Evolutionary conservation across 768 basidiomycete species (phyloP).

Genomic region (Tricholomella constricta): DNA sequence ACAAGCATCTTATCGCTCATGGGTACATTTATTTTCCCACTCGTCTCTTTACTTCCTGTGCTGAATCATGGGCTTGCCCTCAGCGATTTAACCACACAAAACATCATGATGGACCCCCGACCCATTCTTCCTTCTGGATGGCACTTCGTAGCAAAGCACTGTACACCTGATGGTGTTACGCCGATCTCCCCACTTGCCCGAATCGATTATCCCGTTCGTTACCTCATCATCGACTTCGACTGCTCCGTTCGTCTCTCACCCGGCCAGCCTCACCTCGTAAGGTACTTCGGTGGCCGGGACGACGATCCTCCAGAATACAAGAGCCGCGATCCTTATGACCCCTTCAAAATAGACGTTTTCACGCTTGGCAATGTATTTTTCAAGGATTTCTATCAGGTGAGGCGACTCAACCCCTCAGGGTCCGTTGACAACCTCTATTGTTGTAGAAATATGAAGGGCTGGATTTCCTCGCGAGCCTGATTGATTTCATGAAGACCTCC

Average conservation of each 20-base stretch:
- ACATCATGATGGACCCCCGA: conserved; percentile 41
- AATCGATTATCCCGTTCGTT: conserved; percentile 37
- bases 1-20: conserved; percentile 33
- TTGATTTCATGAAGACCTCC: conserved; percentile 26
- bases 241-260: conserved; percentile 22
- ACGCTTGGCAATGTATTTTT: conserved; percentile 10
- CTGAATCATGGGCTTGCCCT: background rate
- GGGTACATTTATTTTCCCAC: conserved; percentile 19
- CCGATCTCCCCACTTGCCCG: conserved; percentile 28
- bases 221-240: conserved; percentile 41
- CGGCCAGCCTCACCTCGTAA: conserved; percentile 12
- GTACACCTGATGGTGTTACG: conserved; percentile 31
- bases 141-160: conserved; percentile 34
- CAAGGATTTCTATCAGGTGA: conserved; percentile 23
- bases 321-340: too few relatives aligned
- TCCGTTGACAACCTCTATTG: conserved; percentile 10
- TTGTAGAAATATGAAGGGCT: conserved; percentile 21
- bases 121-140: conserved; percentile 33
- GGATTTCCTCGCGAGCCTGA: conserved; percentile 27
- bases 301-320: too few relatives aligned
- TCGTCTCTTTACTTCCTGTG: background rate
- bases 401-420: background rate
- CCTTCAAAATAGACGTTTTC: too few relatives aligned
- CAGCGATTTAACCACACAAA: conserved; percentile 33
- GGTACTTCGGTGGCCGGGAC: conserved; percentile 9